Base-by-base conservation (phyloP, 2,329 filamentous ascomycete genomes). In the Colletotrichum gloeosporioides region DNA sequence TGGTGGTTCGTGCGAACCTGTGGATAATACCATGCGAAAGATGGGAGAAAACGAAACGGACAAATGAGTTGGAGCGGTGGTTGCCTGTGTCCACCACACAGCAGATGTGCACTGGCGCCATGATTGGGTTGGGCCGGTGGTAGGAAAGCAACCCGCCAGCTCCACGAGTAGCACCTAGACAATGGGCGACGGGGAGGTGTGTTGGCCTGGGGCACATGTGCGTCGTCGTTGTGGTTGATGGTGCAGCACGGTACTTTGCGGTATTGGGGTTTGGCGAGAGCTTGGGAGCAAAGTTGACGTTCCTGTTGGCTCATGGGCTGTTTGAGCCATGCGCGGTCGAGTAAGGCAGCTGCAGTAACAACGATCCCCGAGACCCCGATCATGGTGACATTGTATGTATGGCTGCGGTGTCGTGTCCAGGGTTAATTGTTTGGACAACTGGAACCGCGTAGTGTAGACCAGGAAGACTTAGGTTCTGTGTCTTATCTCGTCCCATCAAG, bases 301-400 rank as follows among this genome's bases (percentile, higher is more conserved):
- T 73, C 44, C 64, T 25, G 70, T 73, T 76, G 70, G 70, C 59
- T 69, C 63, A 32, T 27, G 44, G 25, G 32, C 13, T 65, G 70
- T 76, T 76, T 76, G 73, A 73, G 73, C 57, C 39, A 73, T 69
- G 73, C 57, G 69, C 61, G 49, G 67, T 34, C 49, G 57, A 68
- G 70, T 69, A 75, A 75, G 72, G 73, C 55, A 64, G 39, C 49
- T 73, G 69, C 63, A 73, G 70, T 64, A 25, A 39, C 63, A 64
- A 59, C 63, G 64, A 69, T 59, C 27, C 59, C 70, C 70, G 59
- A 69, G 57, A 44, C 64, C 63, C 63, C 69, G 25, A 75, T 63
- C 55, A 75, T 27, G n/a, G 57, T 75, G 32, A 72, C 69, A 73
- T 59, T 69, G 44, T 59, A 39, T 29, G 44, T 66, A 62, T 61